Evolutionary conservation across 768 basidiomycete genomes (phyloP).

Genomic region (Sporobolomyces pararoseus): DNA sequence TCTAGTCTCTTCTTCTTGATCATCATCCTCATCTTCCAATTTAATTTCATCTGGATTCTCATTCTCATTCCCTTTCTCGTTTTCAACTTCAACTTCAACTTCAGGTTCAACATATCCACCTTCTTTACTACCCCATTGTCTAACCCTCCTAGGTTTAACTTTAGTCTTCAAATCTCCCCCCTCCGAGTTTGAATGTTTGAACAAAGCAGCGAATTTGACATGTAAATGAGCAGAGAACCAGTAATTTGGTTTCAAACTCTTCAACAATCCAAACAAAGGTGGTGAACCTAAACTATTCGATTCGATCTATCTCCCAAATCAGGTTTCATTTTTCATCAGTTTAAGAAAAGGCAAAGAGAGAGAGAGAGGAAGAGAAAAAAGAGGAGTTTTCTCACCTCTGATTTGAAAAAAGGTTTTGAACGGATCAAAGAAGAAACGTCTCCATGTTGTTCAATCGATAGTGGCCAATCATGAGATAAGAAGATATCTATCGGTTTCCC

Average conservation of each 20-base stretch:
- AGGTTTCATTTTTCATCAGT: no score
- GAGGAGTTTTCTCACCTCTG: no score
- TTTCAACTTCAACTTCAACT: constrained; percentile 32
- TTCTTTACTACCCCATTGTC: constrained; percentile 16
- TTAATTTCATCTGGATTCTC: constrained; percentile 47
- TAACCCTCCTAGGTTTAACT: constrained; percentile 19
- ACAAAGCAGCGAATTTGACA: constrained; percentile 70
- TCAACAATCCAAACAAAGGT: constrained; percentile 72
- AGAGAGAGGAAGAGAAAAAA: not conserved
- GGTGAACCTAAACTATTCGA: constrained; percentile 75
- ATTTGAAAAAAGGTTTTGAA: constrained; percentile 70
- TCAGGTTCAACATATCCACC: constrained; percentile 20
- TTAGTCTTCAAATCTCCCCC: constrained; percentile 34
- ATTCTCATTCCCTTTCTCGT: not conserved
- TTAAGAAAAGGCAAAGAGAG: no score
- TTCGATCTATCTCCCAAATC: constrained; percentile 51
- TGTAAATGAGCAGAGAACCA: constrained; percentile 95
- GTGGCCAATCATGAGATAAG: constrained; percentile 96
- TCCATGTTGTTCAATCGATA: constrained; percentile 75
- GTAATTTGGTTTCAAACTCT: constrained; percentile 68
- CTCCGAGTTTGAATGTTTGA: no score
- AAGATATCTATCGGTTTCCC: constrained; percentile 60
- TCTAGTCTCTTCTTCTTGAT: not conserved
- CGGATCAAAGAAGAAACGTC: constrained; percentile 63
- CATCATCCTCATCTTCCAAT: constrained; percentile 45